Evolutionary conservation across 2,329 filamentous ascomycete genomes (phyloP), one percentile per base, ranked within the genome.

Genomic region (Triangularia verruculosa): DNA sequence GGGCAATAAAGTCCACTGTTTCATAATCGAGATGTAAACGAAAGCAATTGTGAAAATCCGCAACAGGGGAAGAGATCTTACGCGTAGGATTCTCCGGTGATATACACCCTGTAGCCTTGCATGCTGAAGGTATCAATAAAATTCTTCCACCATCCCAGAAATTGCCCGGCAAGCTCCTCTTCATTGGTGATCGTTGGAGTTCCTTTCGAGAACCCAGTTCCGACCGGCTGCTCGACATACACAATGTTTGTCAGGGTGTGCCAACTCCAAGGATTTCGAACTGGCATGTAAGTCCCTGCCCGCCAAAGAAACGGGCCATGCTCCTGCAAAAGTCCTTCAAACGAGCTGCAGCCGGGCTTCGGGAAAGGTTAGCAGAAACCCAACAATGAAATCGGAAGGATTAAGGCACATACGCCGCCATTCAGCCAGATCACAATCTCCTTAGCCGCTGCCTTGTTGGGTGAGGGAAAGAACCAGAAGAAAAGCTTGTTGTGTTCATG

Each of bases 141-240:
- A 77, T 92, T 92, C 77, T 89, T 88, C 82, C 87, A 93, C 77
- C 92, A 95, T 57, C 89, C 89, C 15, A 89, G 79, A 73, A 94
- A 92, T 68, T 93, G 84, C n/a, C 78, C 75, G 0, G 89, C 89
- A 1, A 89, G 81, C 67, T 92, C 89, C 28, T 86, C 82, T 68
- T 92, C 87, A 69, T 83, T 84, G 3, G 79, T 86, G 9, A 89
- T 89, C 0, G 83, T 89, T 3, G 86, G 80, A 0, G 77, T 83
- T 13, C 90, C 90, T 32, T 85, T 82, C 0, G 86, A 84, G 73
- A 90, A 93, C 13, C 90, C 90, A 0, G 89, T 90, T 28, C 82
- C 82, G 11, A 86, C 77, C 4, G 86, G 87, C 72, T 91, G 88
- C 70, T 91, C 90, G 8, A 90, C 82, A 85, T 87, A 95, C 55